These are phyloP conservation scores for Ammopiptanthus mongolicus DNA, from an alignment of 306 rosid genomes.

Conservation along the genomic window DNA sequence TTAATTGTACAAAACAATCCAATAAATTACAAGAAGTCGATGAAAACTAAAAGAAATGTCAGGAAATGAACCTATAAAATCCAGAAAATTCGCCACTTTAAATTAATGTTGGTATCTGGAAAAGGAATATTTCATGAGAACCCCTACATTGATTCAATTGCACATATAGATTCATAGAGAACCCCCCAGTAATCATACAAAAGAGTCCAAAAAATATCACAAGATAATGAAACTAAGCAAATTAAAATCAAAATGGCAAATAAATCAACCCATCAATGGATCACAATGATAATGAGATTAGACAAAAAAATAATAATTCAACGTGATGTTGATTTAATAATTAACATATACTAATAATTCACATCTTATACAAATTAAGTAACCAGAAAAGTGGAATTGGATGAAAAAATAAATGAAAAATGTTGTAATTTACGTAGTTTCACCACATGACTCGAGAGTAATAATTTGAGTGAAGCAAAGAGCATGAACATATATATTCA, in stretches of 20 bases:
- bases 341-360: constrained; percentile 5
- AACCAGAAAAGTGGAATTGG: background rate
- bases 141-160: background rate
- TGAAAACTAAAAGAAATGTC: background rate
- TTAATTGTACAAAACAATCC: background rate
- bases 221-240: background rate
- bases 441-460: background rate
- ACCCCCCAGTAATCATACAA: background rate
- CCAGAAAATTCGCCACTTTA: background rate
- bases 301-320: background rate
- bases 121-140: background rate
- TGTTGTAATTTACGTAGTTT: background rate
- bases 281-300: too few relatives aligned
- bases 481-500: background rate
- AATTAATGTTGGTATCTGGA: background rate
- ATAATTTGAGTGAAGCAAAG: background rate
- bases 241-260: background rate
- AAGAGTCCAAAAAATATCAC: background rate
- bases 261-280: background rate
- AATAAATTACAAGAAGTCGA: background rate
- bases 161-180: background rate
- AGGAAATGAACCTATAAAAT: background rate
- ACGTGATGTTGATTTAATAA: background rate
- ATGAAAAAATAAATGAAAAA: background rate
- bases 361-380: background rate